These are phyloP conservation scores for Suhomyces bribrorum DNA, from an alignment of 1,139 yeast genomes.

Conservation along the genomic window DNA sequence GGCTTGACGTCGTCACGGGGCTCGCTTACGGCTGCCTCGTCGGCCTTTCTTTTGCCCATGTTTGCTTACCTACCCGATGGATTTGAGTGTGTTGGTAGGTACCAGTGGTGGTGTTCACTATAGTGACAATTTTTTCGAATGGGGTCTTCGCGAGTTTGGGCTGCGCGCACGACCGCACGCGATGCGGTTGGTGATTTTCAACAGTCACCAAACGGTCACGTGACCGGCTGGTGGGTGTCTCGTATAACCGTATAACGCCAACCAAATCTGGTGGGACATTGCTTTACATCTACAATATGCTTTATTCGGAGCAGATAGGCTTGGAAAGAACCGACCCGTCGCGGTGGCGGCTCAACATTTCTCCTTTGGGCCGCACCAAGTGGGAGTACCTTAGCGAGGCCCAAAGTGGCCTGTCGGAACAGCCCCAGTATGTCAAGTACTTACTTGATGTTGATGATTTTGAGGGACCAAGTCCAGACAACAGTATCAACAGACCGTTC, in stretches of 20 bases:
- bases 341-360: constrained; percentile 75
- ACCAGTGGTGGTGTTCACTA: constrained; percentile 3
- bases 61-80: constrained; percentile 1
- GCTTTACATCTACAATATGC: constrained; percentile 22
- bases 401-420: constrained; percentile 44
- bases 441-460: constrained; percentile 50
- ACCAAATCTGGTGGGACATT: background rate
- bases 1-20: constrained; percentile 3
- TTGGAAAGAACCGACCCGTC: constrained; percentile 66
- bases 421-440: constrained; percentile 60
- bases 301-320: constrained; percentile 64
- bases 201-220: constrained; percentile 1
- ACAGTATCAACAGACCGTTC: constrained; percentile 41
- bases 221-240: too few species aligned
- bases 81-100: background rate
- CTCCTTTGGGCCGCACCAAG: constrained; percentile 71
- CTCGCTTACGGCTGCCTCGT: constrained; percentile 11
- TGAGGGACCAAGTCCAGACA: constrained; percentile 39
- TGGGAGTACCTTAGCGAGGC: constrained; percentile 70
- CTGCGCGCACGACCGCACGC: constrained; percentile 6
- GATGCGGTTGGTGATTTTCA: background rate
- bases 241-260: too few species aligned
- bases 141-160: constrained; percentile 8
- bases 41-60: constrained; percentile 38
- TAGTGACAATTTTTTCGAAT: constrained; percentile 12